Evolutionary conservation across 768 basidiomycete species (phyloP), one percentile per base, ranked within the genome.

Genomic region (Russula vinacea): DNA sequence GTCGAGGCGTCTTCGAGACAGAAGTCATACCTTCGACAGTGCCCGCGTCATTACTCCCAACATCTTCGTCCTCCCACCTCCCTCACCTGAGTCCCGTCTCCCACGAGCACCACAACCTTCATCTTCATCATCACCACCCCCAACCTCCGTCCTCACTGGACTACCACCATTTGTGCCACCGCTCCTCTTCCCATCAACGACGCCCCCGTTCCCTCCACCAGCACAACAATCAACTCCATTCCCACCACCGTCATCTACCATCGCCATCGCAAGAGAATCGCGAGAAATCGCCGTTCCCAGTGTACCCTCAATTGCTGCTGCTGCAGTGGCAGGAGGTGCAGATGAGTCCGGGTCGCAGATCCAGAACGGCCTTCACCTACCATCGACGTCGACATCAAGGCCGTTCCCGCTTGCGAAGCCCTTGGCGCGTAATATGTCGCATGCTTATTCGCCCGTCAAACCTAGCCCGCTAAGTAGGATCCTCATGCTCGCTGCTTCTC

Each of bases 401-500:
- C 78, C 82, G 1, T 90, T 88, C 75, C 88, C 88, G 0, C 76
- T 87, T 51, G 87, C 88, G 2, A 91, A 89, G 70, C 88, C 90
- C 13, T 76, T 86, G 55, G 86, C 83, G 2, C 75, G 79, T 59
- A 84, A 81, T 60, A 89, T 90, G 86, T 79, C 83, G 5, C 90
- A 93, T 67, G 89, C 90, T 0, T 93, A 92, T 67, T 92, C 91
- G 0, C 90, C 90, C 33, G 86, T 78, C 2, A 87, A 84, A 72
- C 90, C 91, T 0, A 91, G 89, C 66, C 90, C 90, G 2, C 78
- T 93, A 37, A 90, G 88, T 64, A 82, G 90, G 13, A 90, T 92
- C 58, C 78, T 92, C 26, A 83, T 86, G 85, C 78, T 92, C 49
- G 81, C 79, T 4, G 77, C 86, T 65, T 89, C 88, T 0, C 85